Evolutionary conservation across 495 filamentous ascomycete species (phyloP).

Genomic region (Corynascus novoguineensis): DNA sequence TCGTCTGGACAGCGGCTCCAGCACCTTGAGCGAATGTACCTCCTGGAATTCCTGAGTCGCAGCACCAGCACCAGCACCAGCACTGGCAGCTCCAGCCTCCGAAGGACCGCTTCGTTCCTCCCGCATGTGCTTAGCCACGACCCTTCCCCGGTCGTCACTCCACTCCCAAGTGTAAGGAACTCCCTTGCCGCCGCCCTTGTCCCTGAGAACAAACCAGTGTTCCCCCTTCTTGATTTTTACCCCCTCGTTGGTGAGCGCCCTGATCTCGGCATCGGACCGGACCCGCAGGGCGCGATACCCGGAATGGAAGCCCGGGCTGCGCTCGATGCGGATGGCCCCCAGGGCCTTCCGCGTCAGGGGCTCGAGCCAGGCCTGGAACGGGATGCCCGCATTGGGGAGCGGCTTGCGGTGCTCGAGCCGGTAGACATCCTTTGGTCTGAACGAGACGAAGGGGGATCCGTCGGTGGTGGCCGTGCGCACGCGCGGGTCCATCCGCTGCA

Average conservation of each 20-base stretch:
- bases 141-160: conserved; percentile 19
- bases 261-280: conserved; percentile 16
- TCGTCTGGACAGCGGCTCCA: conserved; percentile 22
- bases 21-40: conserved; percentile 21
- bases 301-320: conserved; percentile 21
- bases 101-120: neutral
- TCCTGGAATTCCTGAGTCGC: too few relatives aligned
- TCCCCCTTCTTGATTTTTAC: conserved; percentile 1
- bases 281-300: conserved; percentile 22
- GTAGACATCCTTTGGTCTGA: conserved; percentile 26
- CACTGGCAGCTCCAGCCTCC: too few relatives aligned
- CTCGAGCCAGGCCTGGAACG: conserved; percentile 19
- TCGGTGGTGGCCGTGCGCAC: conserved; percentile 18
- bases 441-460: conserved; percentile 18
- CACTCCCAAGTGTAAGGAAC: conserved; percentile 26
- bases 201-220: neutral
- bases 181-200: conserved; percentile 13
- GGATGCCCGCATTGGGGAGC: conserved; percentile 12
- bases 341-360: conserved; percentile 18
- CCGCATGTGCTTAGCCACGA: conserved; percentile 25
- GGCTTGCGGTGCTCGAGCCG: conserved; percentile 20
- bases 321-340: conserved; percentile 22
- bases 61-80: too few relatives aligned
- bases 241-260: neutral
- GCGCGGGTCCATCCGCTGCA: conserved; percentile 29